Base-by-base conservation (phyloP, 345 rosid species). In the Theobroma cacao region DNA sequence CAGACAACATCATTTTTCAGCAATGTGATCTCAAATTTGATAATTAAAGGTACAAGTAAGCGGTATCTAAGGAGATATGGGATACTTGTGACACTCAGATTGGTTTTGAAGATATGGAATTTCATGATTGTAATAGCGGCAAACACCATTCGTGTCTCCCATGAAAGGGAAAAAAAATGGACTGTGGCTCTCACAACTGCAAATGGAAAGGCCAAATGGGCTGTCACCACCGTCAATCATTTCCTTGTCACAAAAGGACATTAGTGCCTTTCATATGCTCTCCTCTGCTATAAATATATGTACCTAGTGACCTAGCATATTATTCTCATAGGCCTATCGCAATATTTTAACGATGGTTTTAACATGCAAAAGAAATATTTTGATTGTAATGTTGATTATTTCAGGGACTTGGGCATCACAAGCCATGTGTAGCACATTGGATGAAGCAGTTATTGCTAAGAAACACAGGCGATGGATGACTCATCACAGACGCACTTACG, bases 381-480 rank as follows among this genome's bases (percentile, higher is more conserved):
- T 64, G 6, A 38, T 45, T 75, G 45, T 79, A 71, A 45, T 34
- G 79, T 45, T 71, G 34, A 52, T 56, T 80, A 78, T 61, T 68
- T 76, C 70, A 22, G 71, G 78, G 15, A 45, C 52, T 75, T 22
- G 83, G 83, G 78, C 81, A 64, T 66, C 63, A 11, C 63, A 3
- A 9, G 81, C 58, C 1, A 40, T 36, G 3, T 41, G 73, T 31
- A 68, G 75, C 41, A 70, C 62, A 30, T 50, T 76, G 7, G 26
- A 79, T 11, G 88, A 86, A 66, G 84, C 81, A 43, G 59, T 78
- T 81, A 77, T 82, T 75, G 17, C 33, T 0, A 58, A 79, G 77
- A 83, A 69, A 80, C 87, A 86, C 47, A 86, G 72, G 71, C 83
- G 77, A 77, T 87, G 88, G 90, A 79, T 80, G 83, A 28, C 47